These are phyloP conservation scores for Paecilomyces fulvus DNA, from an alignment of 2,329 filamentous ascomycete species.

Conservation along the genomic window DNA sequence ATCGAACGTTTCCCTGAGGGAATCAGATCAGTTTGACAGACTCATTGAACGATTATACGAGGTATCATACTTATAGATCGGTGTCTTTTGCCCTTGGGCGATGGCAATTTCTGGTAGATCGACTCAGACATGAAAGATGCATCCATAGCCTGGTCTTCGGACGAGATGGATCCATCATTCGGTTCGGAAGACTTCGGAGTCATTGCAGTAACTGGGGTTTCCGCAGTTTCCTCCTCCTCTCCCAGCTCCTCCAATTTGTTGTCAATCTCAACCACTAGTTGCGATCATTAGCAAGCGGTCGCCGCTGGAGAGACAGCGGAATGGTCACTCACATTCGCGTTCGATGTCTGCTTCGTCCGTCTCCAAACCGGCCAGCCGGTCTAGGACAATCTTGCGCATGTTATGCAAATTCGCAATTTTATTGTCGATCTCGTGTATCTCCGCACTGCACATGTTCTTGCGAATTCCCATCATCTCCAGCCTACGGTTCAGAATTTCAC, in stretches of 20 bases:
- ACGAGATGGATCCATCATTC: slow-evolving; percentile 40
- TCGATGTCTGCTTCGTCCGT: slow-evolving; percentile 85
- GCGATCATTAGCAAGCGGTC: not conserved
- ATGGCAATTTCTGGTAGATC: slow-evolving; percentile 85
- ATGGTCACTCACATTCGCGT: slow-evolving; percentile 61
- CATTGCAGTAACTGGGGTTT: slow-evolving; percentile 22
- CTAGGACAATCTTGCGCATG: slow-evolving; percentile 87
- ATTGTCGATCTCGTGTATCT: slow-evolving; percentile 93
- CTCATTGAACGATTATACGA: not conserved
- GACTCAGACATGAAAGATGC: slow-evolving; percentile 92
- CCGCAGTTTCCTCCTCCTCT: slow-evolving; percentile 43
- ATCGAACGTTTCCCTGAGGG: slow-evolving; percentile 59
- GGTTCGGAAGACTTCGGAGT: slow-evolving; percentile 29
- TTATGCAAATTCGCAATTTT: slow-evolving; percentile 89
- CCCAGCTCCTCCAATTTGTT: slow-evolving; percentile 56
- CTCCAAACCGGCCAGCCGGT: slow-evolving; percentile 76
- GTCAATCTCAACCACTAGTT: slow-evolving; percentile 47
- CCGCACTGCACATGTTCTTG: slow-evolving; percentile 95
- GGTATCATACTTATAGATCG: slow-evolving; percentile 30
- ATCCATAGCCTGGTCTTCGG: slow-evolving; percentile 46
- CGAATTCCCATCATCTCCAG: slow-evolving; percentile 85
- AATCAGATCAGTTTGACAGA: slow-evolving; percentile 24
- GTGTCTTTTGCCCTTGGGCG: slow-evolving; percentile 45
- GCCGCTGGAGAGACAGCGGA: not conserved
- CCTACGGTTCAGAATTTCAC: slow-evolving; percentile 69